phyloP scores from a whole-genome alignment of 139 green algal species.

The Trebouxia sp. region DNA sequence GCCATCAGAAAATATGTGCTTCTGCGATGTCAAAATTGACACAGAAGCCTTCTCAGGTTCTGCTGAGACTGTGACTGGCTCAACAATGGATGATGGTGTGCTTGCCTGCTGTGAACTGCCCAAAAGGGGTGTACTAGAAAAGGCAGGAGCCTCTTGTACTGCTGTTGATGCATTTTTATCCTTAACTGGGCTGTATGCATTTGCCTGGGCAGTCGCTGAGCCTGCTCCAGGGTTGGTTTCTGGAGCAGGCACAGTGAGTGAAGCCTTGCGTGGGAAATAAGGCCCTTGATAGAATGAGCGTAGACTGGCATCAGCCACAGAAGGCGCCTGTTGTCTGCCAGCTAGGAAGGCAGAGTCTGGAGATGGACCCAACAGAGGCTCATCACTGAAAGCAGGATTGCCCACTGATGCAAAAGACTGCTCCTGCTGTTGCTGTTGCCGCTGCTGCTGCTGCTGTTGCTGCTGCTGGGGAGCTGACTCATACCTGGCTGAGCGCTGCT shows the following conservation, averaged over 20 bases:
- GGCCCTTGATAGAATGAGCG: not conserved
- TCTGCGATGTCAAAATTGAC: not conserved
- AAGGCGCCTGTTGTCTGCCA: not conserved
- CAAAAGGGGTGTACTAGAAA: not conserved
- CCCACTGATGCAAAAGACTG: not conserved
- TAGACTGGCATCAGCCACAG: not conserved
- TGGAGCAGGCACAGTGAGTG: not conserved
- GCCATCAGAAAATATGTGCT: not conserved
- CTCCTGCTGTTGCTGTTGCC: not conserved
- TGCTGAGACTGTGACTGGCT: too few relatives aligned
- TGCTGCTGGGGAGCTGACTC: too few relatives aligned
- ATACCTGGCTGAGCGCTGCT: not conserved
- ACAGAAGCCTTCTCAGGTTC: not conserved
- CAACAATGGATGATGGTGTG: too few relatives aligned
- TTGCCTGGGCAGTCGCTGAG: too few relatives aligned
- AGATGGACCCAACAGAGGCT: not conserved
- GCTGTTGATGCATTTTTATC: too few relatives aligned
- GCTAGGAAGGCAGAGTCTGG: not conserved
- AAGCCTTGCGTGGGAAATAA: constrained; percentile 1
- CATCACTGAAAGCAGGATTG: not conserved
- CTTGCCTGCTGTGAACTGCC: not conserved
- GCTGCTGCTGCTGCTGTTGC: not conserved
- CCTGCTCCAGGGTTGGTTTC: not conserved
- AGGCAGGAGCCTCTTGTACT: not conserved
- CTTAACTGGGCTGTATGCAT: too few relatives aligned